A percentile compares a stretch with the other conserved stretches of the same genome.
Evolutionary conservation across 805 yeast species (phyloP).

Genomic region (Metschnikowia gelsemii): DNA sequence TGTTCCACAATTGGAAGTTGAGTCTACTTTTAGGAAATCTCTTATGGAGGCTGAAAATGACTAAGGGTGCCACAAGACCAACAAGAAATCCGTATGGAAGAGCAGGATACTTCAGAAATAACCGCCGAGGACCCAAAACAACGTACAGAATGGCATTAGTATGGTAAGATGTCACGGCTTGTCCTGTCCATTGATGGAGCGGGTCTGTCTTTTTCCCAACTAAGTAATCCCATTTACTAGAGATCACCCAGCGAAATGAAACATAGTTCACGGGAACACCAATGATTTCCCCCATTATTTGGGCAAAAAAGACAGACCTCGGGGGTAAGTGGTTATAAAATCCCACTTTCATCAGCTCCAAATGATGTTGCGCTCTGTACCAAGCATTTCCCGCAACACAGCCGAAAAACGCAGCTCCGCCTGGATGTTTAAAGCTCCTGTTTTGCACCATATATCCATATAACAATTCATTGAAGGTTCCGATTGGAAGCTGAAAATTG

Average conservation of each 20-base stretch:
- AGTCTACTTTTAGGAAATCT: constrained; percentile 23
- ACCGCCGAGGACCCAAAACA: constrained; percentile 47
- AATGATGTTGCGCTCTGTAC: constrained; percentile 48
- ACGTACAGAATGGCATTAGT: constrained; percentile 53
- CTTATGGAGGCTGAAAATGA: constrained; percentile 30
- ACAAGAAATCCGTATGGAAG: constrained; percentile 46
- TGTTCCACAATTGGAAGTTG: constrained; percentile 42
- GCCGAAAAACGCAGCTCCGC: constrained; percentile 49
- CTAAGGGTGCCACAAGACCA: constrained; percentile 41
- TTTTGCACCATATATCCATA: constrained; percentile 48
- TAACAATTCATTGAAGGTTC: constrained; percentile 50
- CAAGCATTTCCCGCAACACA: constrained; percentile 55
- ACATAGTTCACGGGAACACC: constrained; percentile 54
- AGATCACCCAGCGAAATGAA: constrained; percentile 48
- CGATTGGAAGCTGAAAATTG: constrained; percentile 52
- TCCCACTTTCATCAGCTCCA: constrained; percentile 46
- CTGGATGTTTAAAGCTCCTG: constrained; percentile 39
- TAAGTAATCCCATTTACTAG: constrained; percentile 38
- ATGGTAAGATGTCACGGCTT: constrained; percentile 39
- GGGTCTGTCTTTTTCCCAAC: constrained; percentile 40
- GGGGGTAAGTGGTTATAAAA: constrained; percentile 57
- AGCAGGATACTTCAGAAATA: constrained; percentile 42
- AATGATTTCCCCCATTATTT: constrained; percentile 50
- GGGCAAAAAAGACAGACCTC: constrained; percentile 48
- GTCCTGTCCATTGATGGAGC: constrained; percentile 54